Conservation (phyloP, 106 monocot genomes). For the Posidonia australis region DNA sequence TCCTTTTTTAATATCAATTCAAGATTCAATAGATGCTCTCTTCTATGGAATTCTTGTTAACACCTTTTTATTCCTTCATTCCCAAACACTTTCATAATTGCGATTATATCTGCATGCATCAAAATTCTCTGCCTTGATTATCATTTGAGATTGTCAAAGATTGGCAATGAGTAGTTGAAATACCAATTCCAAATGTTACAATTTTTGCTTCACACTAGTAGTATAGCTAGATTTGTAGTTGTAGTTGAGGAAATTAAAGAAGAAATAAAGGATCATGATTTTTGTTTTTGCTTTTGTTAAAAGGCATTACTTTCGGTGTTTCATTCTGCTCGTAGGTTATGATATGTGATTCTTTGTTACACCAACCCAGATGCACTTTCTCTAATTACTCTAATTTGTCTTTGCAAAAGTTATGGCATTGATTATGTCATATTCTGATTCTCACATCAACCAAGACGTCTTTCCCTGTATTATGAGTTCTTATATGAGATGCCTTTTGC, state of each 20-base stretch:
- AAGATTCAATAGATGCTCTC: slow-evolving; percentile 12
- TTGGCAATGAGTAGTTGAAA: too few species aligned
- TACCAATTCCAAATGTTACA: not conserved
- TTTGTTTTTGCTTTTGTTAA: not conserved
- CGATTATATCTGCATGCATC: not conserved
- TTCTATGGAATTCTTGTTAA: slow-evolving; percentile 7
- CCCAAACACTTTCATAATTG: too few species aligned
- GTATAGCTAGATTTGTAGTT: not conserved
- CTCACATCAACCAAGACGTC: not conserved
- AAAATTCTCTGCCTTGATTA: not conserved
- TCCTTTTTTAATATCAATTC: slow-evolving; percentile 10
- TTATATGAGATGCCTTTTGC: not conserved
- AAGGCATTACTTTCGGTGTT: not conserved
- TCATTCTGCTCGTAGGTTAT: not conserved
- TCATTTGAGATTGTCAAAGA: not conserved
- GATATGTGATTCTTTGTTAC: not conserved
- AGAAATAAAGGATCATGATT: not conserved
- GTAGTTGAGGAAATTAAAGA: not conserved
- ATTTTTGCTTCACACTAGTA: not conserved
- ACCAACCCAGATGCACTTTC: not conserved
- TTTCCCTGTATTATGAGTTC: not conserved
- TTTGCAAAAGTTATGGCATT: not conserved
- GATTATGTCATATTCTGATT: not conserved
- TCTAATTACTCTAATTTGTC: not conserved
- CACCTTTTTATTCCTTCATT: not conserved